Percentiles rank a stretch among this genome's conserved stretches.
phyloP scores from a whole-genome alignment of 2,329 filamentous ascomycete genomes.

The Fusarium sp. region DNA sequence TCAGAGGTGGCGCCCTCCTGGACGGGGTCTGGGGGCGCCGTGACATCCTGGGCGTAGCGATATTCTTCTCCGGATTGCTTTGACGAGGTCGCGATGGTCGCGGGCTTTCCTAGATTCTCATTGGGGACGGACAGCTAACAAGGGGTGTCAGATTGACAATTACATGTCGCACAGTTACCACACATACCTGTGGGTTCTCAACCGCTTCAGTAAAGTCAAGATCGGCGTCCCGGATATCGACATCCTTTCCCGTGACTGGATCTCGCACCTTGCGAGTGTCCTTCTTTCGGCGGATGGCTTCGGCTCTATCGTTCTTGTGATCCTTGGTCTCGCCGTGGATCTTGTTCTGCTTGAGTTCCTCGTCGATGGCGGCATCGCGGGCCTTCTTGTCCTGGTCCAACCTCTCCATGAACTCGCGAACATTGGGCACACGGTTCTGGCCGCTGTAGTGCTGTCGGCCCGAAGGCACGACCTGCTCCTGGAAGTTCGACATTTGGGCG shows the following conservation, averaged over 20 bases:
- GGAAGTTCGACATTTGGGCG: conserved; percentile 50
- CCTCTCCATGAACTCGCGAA: conserved; percentile 83
- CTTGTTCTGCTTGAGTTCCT: conserved; percentile 57
- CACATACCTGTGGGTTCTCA: conserved; percentile 75
- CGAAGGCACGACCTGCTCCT: conserved; percentile 57
- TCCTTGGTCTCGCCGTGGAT: conserved; percentile 53
- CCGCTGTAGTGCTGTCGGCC: conserved; percentile 82
- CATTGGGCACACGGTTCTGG: conserved; percentile 85
- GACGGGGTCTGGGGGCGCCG: conserved; percentile 89
- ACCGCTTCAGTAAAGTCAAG: conserved; percentile 75
- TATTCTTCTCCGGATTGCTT: conserved; percentile 83
- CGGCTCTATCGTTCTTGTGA: conserved; percentile 52
- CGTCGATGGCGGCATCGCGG: conserved; percentile 78
- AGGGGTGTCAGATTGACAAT: neutral
- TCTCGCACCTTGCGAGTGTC: conserved; percentile 82
- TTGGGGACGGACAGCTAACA: conserved; percentile 82
- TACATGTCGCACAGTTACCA: fast-evolving
- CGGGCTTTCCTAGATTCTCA: conserved; percentile 82
- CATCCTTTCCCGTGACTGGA: conserved; percentile 86
- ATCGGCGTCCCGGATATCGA: conserved; percentile 86
- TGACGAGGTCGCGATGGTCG: conserved; percentile 77
- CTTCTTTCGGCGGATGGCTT: conserved; percentile 52
- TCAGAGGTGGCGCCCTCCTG: conserved; percentile 87
- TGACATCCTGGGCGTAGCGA: conserved; percentile 86
- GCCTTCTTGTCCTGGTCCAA: conserved; percentile 84